Base-by-base conservation (phyloP, 2,329 filamentous ascomycete species). In the Nemania bipapillata region DNA sequence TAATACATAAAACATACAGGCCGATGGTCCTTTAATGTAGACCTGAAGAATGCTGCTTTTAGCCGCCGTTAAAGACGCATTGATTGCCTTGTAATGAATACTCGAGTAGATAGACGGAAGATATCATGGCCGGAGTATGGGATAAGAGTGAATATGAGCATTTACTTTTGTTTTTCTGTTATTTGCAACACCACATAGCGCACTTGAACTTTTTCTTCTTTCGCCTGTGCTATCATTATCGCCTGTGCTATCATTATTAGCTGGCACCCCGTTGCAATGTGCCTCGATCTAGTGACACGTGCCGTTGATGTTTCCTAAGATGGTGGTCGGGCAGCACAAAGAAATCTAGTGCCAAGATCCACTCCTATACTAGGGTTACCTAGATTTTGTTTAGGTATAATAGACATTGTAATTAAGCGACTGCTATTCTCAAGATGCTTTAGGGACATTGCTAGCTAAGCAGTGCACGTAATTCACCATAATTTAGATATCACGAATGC, bases 21-120 rank as follows among this genome's bases (percentile, higher is more conserved):
- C 37, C 75, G 74, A 22, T 79, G 77, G 77, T 75, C 72, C 1
- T 79, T 79, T 56, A 78, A 76, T 45, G 73, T 79, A 59, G 77
- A 79, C 61, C 66, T 78, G 22, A 79, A 77, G 68, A 69, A 50
- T 53, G 50, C 42, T 20, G 35, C 66, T 35, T 64, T 62, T 47
- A 58, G 60, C 50, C 60, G 72, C 50, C 69, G 71, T 53, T 66
- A 28, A 64, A 8, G 24, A 35, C 54, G 49, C 15, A 54, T 52
- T 17, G n/a, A 54, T 52, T 63, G 54, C 57, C 64, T 35, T 64
- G 52, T 64, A 66, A 70, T 58, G 65, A 69, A 28, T 50, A 32
- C 35, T 53, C 28, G 24, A 54, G 57, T 71, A 71, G 65, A 72
- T 68, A 71, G 66, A 70, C 53, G 26, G 58, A 17, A 57, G 58